Evolutionary conservation across 2,329 filamentous ascomycete genomes (phyloP).

Genomic region (Penicillium sp.): DNA sequence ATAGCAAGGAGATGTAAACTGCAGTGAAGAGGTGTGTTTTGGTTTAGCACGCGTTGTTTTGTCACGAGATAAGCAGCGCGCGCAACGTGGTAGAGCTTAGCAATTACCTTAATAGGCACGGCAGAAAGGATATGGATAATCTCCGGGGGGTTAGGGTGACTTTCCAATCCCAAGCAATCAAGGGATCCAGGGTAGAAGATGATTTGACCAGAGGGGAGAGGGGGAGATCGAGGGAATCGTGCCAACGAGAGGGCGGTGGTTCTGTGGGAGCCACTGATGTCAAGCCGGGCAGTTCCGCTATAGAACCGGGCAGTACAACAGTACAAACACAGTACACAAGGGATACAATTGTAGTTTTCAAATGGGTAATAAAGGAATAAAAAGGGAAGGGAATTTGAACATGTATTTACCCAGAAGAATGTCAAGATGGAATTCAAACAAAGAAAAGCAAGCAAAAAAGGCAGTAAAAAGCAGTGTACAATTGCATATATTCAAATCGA

Average conservation of each 20-base stretch:
- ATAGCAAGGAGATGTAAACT: background rate
- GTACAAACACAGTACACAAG: background rate
- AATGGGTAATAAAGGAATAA: background rate
- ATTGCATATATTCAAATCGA: background rate
- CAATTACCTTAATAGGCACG: conserved; percentile 13
- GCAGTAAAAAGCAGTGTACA: background rate
- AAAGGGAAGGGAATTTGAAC: background rate
- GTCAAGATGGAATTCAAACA: background rate
- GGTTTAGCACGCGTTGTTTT: conserved; percentile 24
- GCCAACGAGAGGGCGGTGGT: conserved; percentile 18
- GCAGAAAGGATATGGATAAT: conserved; percentile 12
- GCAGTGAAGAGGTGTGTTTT: conserved; percentile 3
- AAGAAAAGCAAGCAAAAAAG: background rate
- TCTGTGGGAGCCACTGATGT: conserved; percentile 14
- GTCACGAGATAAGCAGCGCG: conserved; percentile 13
- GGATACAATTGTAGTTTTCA: background rate
- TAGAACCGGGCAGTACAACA: background rate
- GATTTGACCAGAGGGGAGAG: conserved; percentile 18
- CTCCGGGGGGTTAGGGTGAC: conserved; percentile 11
- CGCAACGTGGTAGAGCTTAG: conserved; percentile 19
- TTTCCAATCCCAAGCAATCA: conserved; percentile 18
- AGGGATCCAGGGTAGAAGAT: conserved; percentile 19
- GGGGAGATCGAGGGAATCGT: conserved; percentile 16
- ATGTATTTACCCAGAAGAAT: background rate
- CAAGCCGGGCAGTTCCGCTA: conserved; percentile 16